These are phyloP conservation scores for Monotropa hypopitys DNA, from an alignment of 179 eudicot species.

Conservation along the genomic window DNA sequence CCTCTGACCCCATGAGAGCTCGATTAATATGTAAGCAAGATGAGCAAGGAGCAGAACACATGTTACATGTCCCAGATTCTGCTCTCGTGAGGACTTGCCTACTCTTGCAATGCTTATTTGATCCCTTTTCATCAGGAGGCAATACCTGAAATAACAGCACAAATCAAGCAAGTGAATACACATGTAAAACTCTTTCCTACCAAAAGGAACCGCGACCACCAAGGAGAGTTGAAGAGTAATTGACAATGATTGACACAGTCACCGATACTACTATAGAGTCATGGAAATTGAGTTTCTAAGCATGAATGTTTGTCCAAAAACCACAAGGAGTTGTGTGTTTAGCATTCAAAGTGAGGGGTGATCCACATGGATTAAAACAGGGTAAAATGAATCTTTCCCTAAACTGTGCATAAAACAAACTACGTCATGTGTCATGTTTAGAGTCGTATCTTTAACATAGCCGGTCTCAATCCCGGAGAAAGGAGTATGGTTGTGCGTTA, in stretches of 20 bases:
- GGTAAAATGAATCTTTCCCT: background rate
- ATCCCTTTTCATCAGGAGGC: conserved; percentile 15
- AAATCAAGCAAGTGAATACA: background rate
- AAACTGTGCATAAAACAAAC: background rate
- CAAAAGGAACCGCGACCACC: background rate
- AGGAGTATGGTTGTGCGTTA: too few relatives aligned
- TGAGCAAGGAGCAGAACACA: conserved; percentile 35
- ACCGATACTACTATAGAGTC: background rate
- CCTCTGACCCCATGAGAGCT: conserved; percentile 20
- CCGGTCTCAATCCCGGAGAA: too few relatives aligned
- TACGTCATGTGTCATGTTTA: too few relatives aligned
- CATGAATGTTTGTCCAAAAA: background rate
- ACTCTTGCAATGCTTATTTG: conserved; percentile 16
- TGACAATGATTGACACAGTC: background rate
- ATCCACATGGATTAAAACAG: background rate
- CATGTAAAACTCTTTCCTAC: conserved; percentile 5
- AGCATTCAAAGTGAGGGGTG: too few relatives aligned
- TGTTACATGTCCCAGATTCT: conserved; percentile 29
- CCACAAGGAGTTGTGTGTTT: background rate
- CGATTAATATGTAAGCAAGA: conserved; percentile 28
- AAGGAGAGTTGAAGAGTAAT: background rate
- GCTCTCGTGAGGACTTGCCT: conserved; percentile 13
- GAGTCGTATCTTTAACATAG: too few relatives aligned
- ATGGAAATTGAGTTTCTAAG: background rate
- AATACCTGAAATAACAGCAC: conserved; percentile 18